A percentile compares a stretch with the other conserved stretches of the same genome.
phyloP scores from a whole-genome alignment of 768 basidiomycete species.

The Auriscalpium orientale region DNA sequence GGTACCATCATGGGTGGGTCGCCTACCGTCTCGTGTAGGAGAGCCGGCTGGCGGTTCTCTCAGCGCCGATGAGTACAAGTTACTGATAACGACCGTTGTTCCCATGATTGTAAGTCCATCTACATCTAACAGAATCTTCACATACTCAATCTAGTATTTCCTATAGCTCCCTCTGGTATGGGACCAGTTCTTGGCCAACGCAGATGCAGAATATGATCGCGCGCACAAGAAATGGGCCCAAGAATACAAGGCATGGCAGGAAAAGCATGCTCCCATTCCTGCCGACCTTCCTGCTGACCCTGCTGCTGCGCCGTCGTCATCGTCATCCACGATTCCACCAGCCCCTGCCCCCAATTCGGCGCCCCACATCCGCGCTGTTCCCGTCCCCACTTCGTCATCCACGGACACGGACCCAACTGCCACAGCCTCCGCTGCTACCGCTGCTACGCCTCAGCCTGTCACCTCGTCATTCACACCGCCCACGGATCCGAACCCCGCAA shows the following conservation, averaged over 20 bases:
- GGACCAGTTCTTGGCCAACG: neutral
- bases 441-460: too few species aligned
- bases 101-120: constrained; percentile 17
- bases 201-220: neutral
- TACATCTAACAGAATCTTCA: neutral
- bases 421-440: too few species aligned
- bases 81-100: constrained; percentile 16
- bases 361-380: too few species aligned
- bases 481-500: too few species aligned
- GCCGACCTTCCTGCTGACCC: neutral
- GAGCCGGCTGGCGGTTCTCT: constrained; percentile 25
- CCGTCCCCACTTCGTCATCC: too few species aligned
- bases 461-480: too few species aligned
- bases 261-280: neutral
- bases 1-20: constrained; percentile 21
- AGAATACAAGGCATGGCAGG: neutral
- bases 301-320: too few species aligned
- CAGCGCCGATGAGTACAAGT: constrained; percentile 25
- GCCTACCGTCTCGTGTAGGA: constrained; percentile 20
- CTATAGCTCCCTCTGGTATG: neutral
- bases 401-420: too few species aligned
- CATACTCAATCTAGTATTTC: neutral
- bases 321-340: too few species aligned
- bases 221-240: neutral
- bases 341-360: too few species aligned